Percentiles rank a stretch among this genome's conserved stretches.
Evolutionary conservation across 805 yeast genomes (phyloP).

Genomic region (Kurtzmaniella fragi): DNA sequence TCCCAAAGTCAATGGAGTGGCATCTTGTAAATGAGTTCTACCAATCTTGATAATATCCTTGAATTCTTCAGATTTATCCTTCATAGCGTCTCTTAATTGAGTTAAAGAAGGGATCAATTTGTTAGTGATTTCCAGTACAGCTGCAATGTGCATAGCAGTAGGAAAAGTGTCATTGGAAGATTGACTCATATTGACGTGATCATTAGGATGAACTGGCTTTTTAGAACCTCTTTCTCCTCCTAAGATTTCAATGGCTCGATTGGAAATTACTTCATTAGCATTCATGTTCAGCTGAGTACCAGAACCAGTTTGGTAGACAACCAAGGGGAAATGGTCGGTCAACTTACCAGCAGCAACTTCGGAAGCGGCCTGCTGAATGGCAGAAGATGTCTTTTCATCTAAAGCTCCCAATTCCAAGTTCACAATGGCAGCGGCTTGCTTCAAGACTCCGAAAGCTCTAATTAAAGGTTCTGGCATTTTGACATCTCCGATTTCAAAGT

Average conservation of each 20-base stretch:
- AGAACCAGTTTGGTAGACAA: conserved; percentile 97
- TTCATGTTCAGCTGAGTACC: conserved; percentile 99
- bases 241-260: conserved; percentile 93
- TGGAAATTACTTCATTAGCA: conserved; percentile 97
- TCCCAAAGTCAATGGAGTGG: conserved; percentile 95
- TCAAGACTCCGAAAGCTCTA: conserved; percentile 87
- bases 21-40: conserved; percentile 98
- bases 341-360: conserved; percentile 92
- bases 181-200: conserved; percentile 97
- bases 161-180: conserved; percentile 99
- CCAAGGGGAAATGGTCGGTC: conserved; percentile 93
- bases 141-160: conserved; percentile 99
- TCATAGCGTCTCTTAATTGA: conserved; percentile 72
- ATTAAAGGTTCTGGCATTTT: conserved; percentile 88
- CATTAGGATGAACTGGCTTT: conserved; percentile 95
- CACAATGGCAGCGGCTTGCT: conserved; percentile 92
- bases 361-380: conserved; percentile 90
- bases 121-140: conserved; percentile 80
- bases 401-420: conserved; percentile 74
- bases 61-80: conserved; percentile 77
- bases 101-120: conserved; percentile 76
- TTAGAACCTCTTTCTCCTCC: conserved; percentile 93
- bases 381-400: conserved; percentile 77
- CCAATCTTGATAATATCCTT: conserved; percentile 92
- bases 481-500: conserved; percentile 97